Conservation (phyloP, 192 early-diverging fungal genomes). For the Mortierella antarctica region DNA sequence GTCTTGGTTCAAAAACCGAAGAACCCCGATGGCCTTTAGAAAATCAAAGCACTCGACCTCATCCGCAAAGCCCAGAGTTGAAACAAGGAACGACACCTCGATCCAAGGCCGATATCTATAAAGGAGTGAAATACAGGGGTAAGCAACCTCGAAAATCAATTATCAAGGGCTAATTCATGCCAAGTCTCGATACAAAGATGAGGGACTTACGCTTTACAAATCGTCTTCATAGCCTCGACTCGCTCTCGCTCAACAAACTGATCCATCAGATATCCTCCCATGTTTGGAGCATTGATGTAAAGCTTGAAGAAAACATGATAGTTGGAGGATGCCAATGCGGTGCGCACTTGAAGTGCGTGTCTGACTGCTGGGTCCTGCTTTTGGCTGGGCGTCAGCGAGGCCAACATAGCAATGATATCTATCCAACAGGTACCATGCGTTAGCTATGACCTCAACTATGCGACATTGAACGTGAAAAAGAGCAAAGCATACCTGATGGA, state of each 20-base stretch:
- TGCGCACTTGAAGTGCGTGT: constrained; percentile 89
- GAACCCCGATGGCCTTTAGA: constrained; percentile 41
- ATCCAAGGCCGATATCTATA: constrained; percentile 71
- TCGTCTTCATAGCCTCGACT: constrained; percentile 74
- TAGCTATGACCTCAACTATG: neutral
- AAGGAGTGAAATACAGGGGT: constrained; percentile 12
- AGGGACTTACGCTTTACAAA: constrained; percentile 79
- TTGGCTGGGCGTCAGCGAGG: constrained; percentile 74
- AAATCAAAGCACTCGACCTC: constrained; percentile 61
- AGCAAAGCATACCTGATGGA: constrained; percentile 68
- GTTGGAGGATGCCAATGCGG: constrained; percentile 83
- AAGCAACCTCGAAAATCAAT: neutral
- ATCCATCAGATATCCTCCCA: constrained; percentile 93
- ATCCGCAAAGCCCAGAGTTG: constrained; percentile 75
- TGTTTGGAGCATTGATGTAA: constrained; percentile 82
- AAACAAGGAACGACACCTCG: constrained; percentile 64
- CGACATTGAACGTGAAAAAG: neutral
- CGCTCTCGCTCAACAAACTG: constrained; percentile 92
- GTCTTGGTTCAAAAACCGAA: constrained; percentile 6
- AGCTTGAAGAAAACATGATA: constrained; percentile 88
- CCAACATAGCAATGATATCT: constrained; percentile 87
- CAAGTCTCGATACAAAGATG: neutral
- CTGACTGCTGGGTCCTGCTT: constrained; percentile 71
- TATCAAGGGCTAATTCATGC: neutral
- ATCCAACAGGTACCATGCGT: constrained; percentile 49